Evolutionary conservation across 805 yeast genomes (phyloP), one percentile per base, ranked within the genome.

Genomic region (Suhomyces xylopsoci): DNA sequence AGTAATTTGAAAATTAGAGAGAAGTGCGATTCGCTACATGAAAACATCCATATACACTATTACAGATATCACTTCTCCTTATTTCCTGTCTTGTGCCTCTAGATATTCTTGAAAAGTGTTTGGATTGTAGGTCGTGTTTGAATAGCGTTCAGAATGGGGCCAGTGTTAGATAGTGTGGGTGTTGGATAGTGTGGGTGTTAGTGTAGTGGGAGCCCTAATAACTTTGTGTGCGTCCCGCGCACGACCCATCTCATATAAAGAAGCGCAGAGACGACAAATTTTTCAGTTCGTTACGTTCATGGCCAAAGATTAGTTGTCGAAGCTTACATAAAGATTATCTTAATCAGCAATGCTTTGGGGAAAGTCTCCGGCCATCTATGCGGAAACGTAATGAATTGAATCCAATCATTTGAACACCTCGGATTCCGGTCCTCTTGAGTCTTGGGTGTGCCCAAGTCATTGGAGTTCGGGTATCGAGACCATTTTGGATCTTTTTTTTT

Each of bases 291-390:
- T 62, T 64, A 78, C 82, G 79, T 80, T 77, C 87, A 82, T 83
- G 83, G 78, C 66, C 81, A 70, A 85, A 85, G 89, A 85, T 82
- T 85, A 84, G 88, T 83, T 83, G 67, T 81, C 90, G 84, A 85
- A 84, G 89, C 85, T 70, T 69, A 68, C 89, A 76, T 58, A 82
- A 77, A 79, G 83, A 74, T 56, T 51, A 44, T 49, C 51, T 26
- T 46, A 51, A 45, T 44, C 51, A 45, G 19, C 51, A 58, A 68
- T 67, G 87, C 87, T 84, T 85, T 81, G 90, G 91, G 91, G 90
- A 85, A 85, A 85, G 91, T 85, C 91, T 85, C 90, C 91, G 82
- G 88, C 88, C 88, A 71, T 68, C 51, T 68, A 72, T 74, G 83
- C 87, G 90, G 90, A 84, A 84, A 85, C 79, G 79, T 62, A 67